Evolutionary conservation across 1,139 yeast genomes (phyloP), one percentile per base, ranked within the genome.

Genomic region (Saccharomyces hybrid): DNA sequence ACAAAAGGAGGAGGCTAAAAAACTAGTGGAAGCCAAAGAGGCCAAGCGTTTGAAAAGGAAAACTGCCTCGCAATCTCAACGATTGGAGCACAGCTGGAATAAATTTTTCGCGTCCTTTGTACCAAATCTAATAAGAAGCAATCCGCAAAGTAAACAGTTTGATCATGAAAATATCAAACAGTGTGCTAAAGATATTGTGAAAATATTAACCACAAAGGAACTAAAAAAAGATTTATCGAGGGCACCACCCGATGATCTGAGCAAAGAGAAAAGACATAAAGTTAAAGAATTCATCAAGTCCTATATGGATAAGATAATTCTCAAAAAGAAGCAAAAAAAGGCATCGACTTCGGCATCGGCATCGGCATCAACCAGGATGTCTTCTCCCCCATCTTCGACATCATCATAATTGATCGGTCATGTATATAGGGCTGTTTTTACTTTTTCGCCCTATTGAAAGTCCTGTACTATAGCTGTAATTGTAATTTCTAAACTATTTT

Each of bases 101-200:
- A 75, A 72, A 51, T 69, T 78, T 31, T 82, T 93, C 68, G 98
- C 97, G 2, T 72, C 78, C 28, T 77, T 81, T 62, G 86, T 93
- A 20, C 97, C 98, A 3, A 90, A 90, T 64, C 71, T 86, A 62
- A 76, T 91, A 53, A 83, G 84, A 60, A 81, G 81, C 61, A 83
- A 85, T 67, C 85, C 82, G 26, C 68, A 74, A 2, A 82, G 81
- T 55, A 34, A 59, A 6, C 48, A 52, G 2, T 75, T 91, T 26
- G 93, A 90, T 2, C 83, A 82, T 57, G 95, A 87, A 4, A 78
- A 82, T 55, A 68, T 89, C 53, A 93, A 90, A 70, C 79, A 79
- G 34, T 86, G 93, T 68, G 88, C 96, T 1, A 80, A 83, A 59
- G 96, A 90, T 52, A 79, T 89, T 56, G 88, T 84, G 2, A 79